Evolutionary conservation across 164 flowering plant genomes (phyloP), one percentile per base, ranked within the genome.

Genomic region (Umbellularia californica): DNA sequence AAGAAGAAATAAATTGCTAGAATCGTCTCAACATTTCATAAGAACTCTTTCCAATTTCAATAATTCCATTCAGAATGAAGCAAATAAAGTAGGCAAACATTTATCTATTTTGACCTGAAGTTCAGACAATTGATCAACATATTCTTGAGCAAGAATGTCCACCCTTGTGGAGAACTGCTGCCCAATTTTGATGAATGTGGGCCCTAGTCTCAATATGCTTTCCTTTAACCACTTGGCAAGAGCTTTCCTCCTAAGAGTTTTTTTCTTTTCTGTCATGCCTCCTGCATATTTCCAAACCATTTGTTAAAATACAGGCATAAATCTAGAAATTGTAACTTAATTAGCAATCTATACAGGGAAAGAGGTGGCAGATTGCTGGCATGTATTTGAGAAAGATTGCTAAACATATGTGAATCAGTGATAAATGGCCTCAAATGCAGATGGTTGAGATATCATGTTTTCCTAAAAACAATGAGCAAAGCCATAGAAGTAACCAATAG

Each of bases 151-250:
- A 84, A 95, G 99, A 85, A 95, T 93, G 84, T 95, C 99, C 69
- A 95, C 99, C 74, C 99, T 90, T 55, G 99, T 95, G 35, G 99
- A 95, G 82, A 95, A 93, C 77, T 95, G 99, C 86, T 95, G 99
- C 64, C 99, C 99, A 77, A 93, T 91, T 87, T 95, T 95, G 78
- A 93, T 95, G 81, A 95, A 92, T 22, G 98, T 93, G 20, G 99
- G 99, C 58, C 99, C 99, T 50, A 95, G 72, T 84, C 97, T 90
- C 86, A 95, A 84, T 25, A 95, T 90, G 74, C 76, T 91, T 85
- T 95, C 99, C 77, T 95, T 95, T 65, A 95, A 82, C 99, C 99
- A 95, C 80, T 92, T 92, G 14, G 99, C 98, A 69, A 95, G 90
- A 58, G 74, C 82, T 84, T 89, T 92, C 69, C 97, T 80, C 82